These are phyloP conservation scores for Endogone sp. DNA, from an alignment of 192 early-diverging fungal genomes.

Conservation along the genomic window DNA sequence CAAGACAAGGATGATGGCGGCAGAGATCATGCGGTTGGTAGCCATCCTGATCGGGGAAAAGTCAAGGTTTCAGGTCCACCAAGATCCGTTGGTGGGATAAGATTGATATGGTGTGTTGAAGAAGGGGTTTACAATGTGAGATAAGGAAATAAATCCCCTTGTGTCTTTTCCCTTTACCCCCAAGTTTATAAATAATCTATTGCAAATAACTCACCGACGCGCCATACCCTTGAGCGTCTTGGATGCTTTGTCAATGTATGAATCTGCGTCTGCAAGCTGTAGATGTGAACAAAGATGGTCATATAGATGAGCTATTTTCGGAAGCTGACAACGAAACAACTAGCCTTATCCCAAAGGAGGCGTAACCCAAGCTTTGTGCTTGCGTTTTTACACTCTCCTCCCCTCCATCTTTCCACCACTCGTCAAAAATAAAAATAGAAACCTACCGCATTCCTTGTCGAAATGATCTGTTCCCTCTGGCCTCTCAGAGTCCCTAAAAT, in stretches of 20 bases:
- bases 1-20: constrained; percentile 77
- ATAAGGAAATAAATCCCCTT: too few relatives aligned
- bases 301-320: too few relatives aligned
- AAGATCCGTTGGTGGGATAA: background rate
- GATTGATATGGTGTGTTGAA: too few relatives aligned
- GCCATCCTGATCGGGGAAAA: constrained; percentile 57
- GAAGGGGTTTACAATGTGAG: too few relatives aligned
- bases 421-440: background rate
- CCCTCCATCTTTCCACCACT: constrained; percentile 11
- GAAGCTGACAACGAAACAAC: too few relatives aligned
- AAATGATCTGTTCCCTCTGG: constrained; percentile 88
- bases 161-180: too few relatives aligned
- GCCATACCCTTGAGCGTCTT: constrained; percentile 71
- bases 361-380: background rate
- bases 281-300: too few relatives aligned
- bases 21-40: constrained; percentile 85
- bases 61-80: background rate
- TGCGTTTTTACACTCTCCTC: constrained; percentile 25
- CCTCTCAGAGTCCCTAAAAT: constrained; percentile 79
- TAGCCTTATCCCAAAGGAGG: background rate
- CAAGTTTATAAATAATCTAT: too few relatives aligned
- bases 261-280: constrained; percentile 76
- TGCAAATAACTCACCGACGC: constrained; percentile 50
- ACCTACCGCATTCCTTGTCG: constrained; percentile 78
- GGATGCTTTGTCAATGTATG: constrained; percentile 62